Conservation (phyloP, 2,329 filamentous ascomycete genomes). For the Colletotrichum theobromicola region DNA sequence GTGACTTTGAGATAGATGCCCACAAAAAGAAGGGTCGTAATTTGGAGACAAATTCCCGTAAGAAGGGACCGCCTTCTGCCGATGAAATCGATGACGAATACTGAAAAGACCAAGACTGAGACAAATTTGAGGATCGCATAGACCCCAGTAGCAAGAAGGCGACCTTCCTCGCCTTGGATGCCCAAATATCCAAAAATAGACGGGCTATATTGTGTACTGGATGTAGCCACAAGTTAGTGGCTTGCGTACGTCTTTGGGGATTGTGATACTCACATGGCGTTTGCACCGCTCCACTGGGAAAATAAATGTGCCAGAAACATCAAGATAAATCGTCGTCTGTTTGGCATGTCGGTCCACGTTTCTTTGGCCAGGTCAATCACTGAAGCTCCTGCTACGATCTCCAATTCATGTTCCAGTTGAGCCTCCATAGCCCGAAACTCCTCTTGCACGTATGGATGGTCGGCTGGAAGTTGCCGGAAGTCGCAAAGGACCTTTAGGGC, state of each 20-base stretch:
- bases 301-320: constrained; percentile 33
- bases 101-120: constrained; percentile 28
- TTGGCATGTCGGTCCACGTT: constrained; percentile 30
- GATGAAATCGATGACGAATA: constrained; percentile 35
- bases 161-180: constrained; percentile 25
- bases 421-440: constrained; percentile 34
- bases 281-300: constrained; percentile 32
- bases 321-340: constrained; percentile 33
- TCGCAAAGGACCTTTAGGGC: constrained; percentile 24
- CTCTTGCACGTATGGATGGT: constrained; percentile 29
- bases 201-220: constrained; percentile 30
- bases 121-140: constrained; percentile 34
- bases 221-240: neutral
- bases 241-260: neutral
- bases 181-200: constrained; percentile 34
- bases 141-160: constrained; percentile 29
- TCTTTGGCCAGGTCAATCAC: constrained; percentile 37
- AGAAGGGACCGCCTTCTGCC: constrained; percentile 36
- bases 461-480: constrained; percentile 29
- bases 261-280: constrained; percentile 23
- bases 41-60: constrained; percentile 36
- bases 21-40: constrained; percentile 32
- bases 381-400: constrained; percentile 33
- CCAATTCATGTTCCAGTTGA: constrained; percentile 37
- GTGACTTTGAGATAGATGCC: constrained; percentile 34